These are phyloP conservation scores for Hymenoscyphus repandus DNA, from an alignment of 2,329 filamentous ascomycete genomes.

Conservation along the genomic window DNA sequence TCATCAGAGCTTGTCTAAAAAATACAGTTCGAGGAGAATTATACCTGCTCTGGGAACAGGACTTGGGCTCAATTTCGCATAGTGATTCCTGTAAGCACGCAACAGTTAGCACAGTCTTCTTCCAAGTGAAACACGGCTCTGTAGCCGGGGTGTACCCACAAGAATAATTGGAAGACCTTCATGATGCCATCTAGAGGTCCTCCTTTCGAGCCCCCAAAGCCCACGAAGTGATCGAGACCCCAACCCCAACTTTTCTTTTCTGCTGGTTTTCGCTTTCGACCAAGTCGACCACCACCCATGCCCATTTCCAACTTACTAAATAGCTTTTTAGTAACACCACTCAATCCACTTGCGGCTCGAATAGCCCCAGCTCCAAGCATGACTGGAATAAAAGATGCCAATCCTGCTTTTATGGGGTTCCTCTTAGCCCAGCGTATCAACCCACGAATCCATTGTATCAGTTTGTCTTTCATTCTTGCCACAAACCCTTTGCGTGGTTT, in stretches of 20 bases:
- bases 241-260: constrained; percentile 18
- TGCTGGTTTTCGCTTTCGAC: background rate
- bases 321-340: constrained; percentile 2
- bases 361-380: constrained; percentile 16
- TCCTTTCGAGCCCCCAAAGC: constrained; percentile 23
- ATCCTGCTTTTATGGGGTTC: constrained; percentile 23
- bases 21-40: constrained; percentile 29
- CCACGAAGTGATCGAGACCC: constrained; percentile 24
- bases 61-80: constrained; percentile 24
- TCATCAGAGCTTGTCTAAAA: constrained; percentile 21
- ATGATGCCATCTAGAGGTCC: constrained; percentile 27
- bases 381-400: constrained; percentile 23
- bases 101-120: background rate
- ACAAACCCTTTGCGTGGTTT: constrained; percentile 23
- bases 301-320: constrained; percentile 8
- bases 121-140: background rate
- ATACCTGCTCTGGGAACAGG: constrained; percentile 19
- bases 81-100: constrained; percentile 23
- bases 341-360: constrained; percentile 8
- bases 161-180: constrained; percentile 27
- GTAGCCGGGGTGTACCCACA: constrained; percentile 18
- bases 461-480: constrained; percentile 16
- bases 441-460: constrained; percentile 13
- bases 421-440: constrained; percentile 19
- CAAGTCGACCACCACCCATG: constrained; percentile 7